Evolutionary conservation across 139 green algal genomes (phyloP), one percentile per base, ranked within the genome.

Genomic region (Tetradesmus obliquus): DNA sequence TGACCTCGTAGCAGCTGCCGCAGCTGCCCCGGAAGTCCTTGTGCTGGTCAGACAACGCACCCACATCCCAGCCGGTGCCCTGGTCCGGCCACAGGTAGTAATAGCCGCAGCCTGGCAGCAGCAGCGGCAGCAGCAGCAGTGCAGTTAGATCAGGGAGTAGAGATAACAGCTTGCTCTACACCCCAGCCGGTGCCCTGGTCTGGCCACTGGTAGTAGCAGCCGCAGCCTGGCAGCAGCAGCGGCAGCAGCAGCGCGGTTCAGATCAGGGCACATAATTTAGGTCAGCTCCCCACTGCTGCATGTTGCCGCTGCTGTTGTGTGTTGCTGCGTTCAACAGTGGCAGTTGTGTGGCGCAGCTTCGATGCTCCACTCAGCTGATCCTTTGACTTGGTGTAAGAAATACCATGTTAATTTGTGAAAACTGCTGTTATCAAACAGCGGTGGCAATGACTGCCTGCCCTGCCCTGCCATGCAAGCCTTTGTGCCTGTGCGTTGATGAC

Each of bases 41-140:
- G 71, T 92, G 88, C 87, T 87, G 66, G 69, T 93, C 91, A 15
- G 55, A 84, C 19, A 90, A 66, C 8, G 91, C 91, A 5, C 13
- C 55, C 51, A 93, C 91, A 74, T 93, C 91, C 86, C 86, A 91
- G 6, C 91, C 91, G 10, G 86, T 91, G 7, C 90, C 89, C 81
- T 69, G 55, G 53, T 86, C 55, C 0, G 32, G 19, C 51, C 55
- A 55, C 81, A 2, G 12, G 53, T 86, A 86, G 66, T 76, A 76
- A 19, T 76, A 76, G 3, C 66, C 66, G n/a, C 76, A 82, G 76
- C 76, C 24, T 55, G 7, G 13, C 2, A 10, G 17, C 13, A 53
- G 2, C 13, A 53, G 76, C n/a, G 54, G 24, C 76, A 53, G 76
- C 76, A 82, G 76, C 76, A 82, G 24, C 76, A 53, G 76, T 3